Percentiles rank a stretch among this genome's conserved stretches.
Evolutionary conservation across 2,329 filamentous ascomycete species (phyloP).

Genomic region (Ophiostoma ips): DNA sequence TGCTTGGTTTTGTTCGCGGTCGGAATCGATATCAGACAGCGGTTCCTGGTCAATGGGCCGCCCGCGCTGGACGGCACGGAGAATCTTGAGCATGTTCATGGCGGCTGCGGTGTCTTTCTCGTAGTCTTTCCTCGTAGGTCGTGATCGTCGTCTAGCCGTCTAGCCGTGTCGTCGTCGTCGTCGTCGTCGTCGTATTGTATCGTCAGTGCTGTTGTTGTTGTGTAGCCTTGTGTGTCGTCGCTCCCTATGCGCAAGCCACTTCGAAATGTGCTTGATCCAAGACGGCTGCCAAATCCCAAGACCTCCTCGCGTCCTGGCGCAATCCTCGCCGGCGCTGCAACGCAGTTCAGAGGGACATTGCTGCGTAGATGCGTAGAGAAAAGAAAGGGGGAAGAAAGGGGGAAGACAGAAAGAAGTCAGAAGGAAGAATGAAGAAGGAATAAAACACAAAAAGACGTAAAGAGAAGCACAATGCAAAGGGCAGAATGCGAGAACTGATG

Average conservation of each 20-base stretch:
- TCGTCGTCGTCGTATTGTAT: not conserved
- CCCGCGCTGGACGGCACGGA: slow-evolving; percentile 21
- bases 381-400: not conserved
- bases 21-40: slow-evolving; percentile 12
- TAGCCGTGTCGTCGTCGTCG: not conserved
- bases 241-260: not conserved
- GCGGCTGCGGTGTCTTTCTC: not conserved
- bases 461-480: not conserved
- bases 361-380: not conserved
- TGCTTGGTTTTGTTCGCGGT: slow-evolving; percentile 9
- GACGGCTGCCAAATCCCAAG: not conserved
- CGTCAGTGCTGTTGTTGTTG: not conserved
- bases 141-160: no score
- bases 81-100: slow-evolving; percentile 19
- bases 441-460: not conserved
- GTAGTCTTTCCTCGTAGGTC: not conserved
- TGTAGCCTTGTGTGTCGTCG: not conserved
- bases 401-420: not conserved
- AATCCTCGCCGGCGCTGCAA: slow-evolving; percentile 8
- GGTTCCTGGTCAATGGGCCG: slow-evolving; percentile 11
- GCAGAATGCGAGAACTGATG: not conserved
- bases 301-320: slow-evolving; percentile 11
- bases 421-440: not conserved
- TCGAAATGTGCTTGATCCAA: not conserved
- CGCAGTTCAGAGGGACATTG: slow-evolving; percentile 7